A percentile compares a stretch with the other conserved stretches of the same genome.
phyloP scores from a whole-genome alignment of 139 green algal genomes.

The Chlorokybus atmophyticus region DNA sequence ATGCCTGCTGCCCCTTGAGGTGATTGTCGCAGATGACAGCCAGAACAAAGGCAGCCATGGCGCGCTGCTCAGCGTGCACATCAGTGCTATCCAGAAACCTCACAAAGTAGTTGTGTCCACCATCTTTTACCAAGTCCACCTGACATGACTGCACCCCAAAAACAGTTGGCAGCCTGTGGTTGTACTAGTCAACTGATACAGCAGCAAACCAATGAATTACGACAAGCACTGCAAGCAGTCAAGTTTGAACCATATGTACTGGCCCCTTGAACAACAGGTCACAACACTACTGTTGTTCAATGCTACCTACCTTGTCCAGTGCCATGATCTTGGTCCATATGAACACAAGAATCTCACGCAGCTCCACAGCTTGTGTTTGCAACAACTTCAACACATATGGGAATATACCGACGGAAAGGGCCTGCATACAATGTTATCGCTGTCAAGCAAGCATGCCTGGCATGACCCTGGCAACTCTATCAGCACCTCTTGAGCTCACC shows the following conservation, averaged over 20 bases:
- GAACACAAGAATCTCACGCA: conserved; percentile 88
- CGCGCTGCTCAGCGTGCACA: conserved; percentile 20
- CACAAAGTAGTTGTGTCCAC: conserved; percentile 92
- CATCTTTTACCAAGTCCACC: conserved; percentile 89
- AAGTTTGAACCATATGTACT: no score
- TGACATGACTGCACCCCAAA: conserved; percentile 33
- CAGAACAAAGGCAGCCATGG: conserved; percentile 83
- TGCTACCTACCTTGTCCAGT: conserved; percentile 50
- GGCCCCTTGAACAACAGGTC: no score
- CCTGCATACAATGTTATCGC: no score
- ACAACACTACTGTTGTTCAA: no score
- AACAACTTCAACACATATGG: conserved; percentile 99
- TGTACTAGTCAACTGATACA: no score
- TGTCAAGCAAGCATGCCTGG: no score
- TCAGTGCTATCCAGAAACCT: conserved; percentile 67
- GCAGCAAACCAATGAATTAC: no score
- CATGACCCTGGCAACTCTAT: no score
- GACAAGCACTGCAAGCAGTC: no score
- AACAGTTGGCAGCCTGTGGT: no score
- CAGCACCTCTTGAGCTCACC: conserved; percentile 10
- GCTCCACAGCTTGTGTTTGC: conserved; percentile 83
- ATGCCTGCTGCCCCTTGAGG: conserved; percentile 34
- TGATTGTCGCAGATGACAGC: conserved; percentile 74
- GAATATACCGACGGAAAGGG: conserved; percentile 94
- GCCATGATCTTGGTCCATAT: conserved; percentile 99